Evolutionary conservation across 164 flowering plant species (phyloP), one percentile per base, ranked within the genome.

Genomic region (Amborella trichopoda): DNA sequence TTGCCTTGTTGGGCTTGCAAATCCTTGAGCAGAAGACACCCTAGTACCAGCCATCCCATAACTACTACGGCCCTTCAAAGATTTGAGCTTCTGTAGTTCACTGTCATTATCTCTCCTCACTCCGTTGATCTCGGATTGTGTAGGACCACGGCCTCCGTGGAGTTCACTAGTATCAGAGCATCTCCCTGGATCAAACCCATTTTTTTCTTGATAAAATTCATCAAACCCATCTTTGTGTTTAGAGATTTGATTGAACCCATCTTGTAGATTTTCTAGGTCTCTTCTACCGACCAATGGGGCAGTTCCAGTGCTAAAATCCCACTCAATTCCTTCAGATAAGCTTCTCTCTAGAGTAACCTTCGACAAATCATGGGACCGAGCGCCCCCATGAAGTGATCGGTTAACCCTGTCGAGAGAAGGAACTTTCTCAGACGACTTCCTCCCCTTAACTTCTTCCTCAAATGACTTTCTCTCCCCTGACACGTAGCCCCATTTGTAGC

Each of bases 281-380:
- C n/a, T n/a, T n/a, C n/a, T n/a, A 77, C 58, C 55, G 54, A 18
- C 55, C n/a, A n/a, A 58, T 25, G 50, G 73, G 12, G 53, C 28
- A 53, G 53, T 62, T 26, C 63, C 74, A 42, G 34, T 53, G 43
- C 38, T 41, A 45, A 61, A 68, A 25, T 62, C 75, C 85, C 77
- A 78, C 38, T 79, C 85, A 21, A 73, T 72, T 40, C 74, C 80
- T 52, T 86, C 85, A 16, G 90, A 76, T 23, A 62, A 53, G 39
- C 77, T 68, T 49, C 84, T 77, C 39, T 74, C 81, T 23, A 79
- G 59, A 48, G 76, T 63, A 1, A 75, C 40, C 22, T 43, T 60
- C 51, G 56, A 68, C 37, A 38, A 38, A 38, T 38, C 41, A 9
- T 38, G 41, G n/a, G n/a, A n/a, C n/a, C n/a, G n/a, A n/a, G n/a